Base-by-base conservation (phyloP, 2,329 filamentous ascomycete genomes). In the Colletotrichum cordylinicola region DNA sequence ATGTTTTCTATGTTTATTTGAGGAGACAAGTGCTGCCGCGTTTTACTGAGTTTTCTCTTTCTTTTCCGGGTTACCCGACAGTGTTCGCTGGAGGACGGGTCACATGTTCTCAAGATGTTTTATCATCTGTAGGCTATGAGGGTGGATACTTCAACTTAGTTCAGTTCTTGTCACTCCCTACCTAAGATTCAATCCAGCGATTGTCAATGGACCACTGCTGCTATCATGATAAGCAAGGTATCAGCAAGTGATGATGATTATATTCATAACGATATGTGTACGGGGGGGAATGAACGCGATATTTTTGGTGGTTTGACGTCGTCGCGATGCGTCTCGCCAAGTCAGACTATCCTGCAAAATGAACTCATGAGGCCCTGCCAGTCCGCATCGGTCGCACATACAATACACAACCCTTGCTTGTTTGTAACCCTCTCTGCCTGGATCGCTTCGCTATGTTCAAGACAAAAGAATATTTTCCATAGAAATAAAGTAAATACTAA, bases 41-140 rank as follows among this genome's bases (percentile, higher is more conserved):
- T 67, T 60, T 55, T 18, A 37, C 52, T 24, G 29, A 58, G 21
- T 29, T 60, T 48, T 60, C 8, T 48, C 33, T 24, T 48, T 64
- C 27, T 62, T 35, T 39, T 31, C 43, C 5, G 24, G 65, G 29
- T 52, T 62, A 74, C 66, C 66, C 27, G 16, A 74, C 61, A 65
- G 61, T 29, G 52, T 66, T 67, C 65, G 60, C 60, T 43, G 48
- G 66, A 65, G 39, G 37, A 74, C 48, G 65, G 58, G 31, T 37
- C 15, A 60, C 35, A 74, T 39, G 52, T 69, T 61, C 58, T 60
- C 70, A 68, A 33, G 64, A 68, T 68, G 48, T 48, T 75, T 39
- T 55, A 70, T 74, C 60, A 74, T 61, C 67, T 74, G 37, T 76
- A 70, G 39, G 58, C 39, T 60, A 60, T 15, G 52, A 70, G 71